Evolutionary conservation across 805 yeast species (phyloP).

Genomic region (Wickerhamiella alocasiicola): DNA sequence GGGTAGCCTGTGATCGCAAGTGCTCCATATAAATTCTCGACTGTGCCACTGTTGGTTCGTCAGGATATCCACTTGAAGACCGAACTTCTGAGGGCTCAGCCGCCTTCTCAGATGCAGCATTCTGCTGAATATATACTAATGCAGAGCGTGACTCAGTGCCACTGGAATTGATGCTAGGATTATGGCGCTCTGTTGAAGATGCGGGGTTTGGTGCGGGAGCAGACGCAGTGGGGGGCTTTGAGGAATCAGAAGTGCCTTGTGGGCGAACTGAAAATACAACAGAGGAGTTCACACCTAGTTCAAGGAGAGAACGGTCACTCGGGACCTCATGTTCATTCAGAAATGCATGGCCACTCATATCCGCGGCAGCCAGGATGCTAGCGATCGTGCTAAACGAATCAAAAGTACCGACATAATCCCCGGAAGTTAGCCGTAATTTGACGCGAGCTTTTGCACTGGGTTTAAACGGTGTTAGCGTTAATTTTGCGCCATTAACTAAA

Average conservation of each 20-base stretch:
- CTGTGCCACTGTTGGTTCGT: slow-evolving; percentile 39
- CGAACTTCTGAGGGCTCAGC: too few relatives aligned
- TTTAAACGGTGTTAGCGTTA: slow-evolving; percentile 12
- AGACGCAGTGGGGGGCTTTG: not conserved
- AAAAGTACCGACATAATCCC: slow-evolving; percentile 18
- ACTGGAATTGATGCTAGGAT: not conserved
- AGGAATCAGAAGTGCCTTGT: not conserved
- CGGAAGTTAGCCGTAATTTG: slow-evolving; percentile 15
- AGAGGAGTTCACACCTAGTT: slow-evolving; percentile 12
- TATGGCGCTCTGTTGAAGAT: not conserved
- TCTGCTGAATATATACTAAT: not conserved
- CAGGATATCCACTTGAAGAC: slow-evolving; percentile 22
- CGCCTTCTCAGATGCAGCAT: too few relatives aligned
- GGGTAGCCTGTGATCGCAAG: slow-evolving; percentile 30
- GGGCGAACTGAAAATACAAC: slow-evolving; percentile 5
- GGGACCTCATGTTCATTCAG: slow-evolving; percentile 8
- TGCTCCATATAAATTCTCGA: slow-evolving; percentile 43
- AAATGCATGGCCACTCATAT: slow-evolving; percentile 10
- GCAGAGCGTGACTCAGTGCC: not conserved
- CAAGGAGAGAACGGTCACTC: slow-evolving; percentile 2
- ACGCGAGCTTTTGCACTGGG: slow-evolving; percentile 12
- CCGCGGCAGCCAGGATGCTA: slow-evolving; percentile 12
- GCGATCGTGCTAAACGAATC: slow-evolving; percentile 4
- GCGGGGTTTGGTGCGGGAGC: not conserved
- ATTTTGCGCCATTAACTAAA: slow-evolving; percentile 18